Percentiles rank a stretch among this genome's conserved stretches.
These are phyloP conservation scores for Botrytis fragariae DNA, from an alignment of 2,329 filamentous ascomycete species.

Conservation along the genomic window DNA sequence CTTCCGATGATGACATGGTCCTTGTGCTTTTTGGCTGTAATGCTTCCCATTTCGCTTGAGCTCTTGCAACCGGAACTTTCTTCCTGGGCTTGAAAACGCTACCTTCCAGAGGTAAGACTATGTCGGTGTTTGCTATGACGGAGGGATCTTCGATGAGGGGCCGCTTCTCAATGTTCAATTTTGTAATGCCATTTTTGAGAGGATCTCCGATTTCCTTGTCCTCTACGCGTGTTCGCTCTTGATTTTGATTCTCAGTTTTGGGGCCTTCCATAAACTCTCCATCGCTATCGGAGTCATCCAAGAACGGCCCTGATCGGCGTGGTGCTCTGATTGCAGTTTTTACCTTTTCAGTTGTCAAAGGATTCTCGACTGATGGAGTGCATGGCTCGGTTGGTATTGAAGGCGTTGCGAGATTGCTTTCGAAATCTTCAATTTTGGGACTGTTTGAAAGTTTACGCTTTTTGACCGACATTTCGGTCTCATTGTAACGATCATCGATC, in stretches of 20 bases:
- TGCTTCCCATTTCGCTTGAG: slow-evolving; percentile 36
- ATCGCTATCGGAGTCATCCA: slow-evolving; percentile 67
- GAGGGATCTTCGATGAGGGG: slow-evolving; percentile 27
- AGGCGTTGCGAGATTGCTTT: slow-evolving; percentile 9
- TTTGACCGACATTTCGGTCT: slow-evolving; percentile 42
- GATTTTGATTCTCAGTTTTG: neutral
- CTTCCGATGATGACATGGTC: neutral
- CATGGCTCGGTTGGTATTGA: slow-evolving; percentile 9
- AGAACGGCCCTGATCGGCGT: slow-evolving; percentile 57
- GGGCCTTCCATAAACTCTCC: slow-evolving; percentile 36
- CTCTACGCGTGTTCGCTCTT: neutral
- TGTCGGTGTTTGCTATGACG: slow-evolving; percentile 22
- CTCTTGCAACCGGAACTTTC: slow-evolving; percentile 29
- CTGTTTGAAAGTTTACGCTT: slow-evolving; percentile 42
- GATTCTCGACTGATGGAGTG: neutral
- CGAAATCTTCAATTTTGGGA: neutral
- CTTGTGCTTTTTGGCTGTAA: slow-evolving; percentile 28
- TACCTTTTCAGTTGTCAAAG: neutral
- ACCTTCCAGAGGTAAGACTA: slow-evolving; percentile 3
- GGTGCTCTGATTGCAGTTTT: slow-evolving; percentile 25
- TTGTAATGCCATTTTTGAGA: slow-evolving; percentile 22
- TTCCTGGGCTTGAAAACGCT: slow-evolving; percentile 22
- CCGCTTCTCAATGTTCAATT: slow-evolving; percentile 11
- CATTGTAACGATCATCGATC: slow-evolving; percentile 41
- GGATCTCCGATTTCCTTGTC: slow-evolving; percentile 16